Evolutionary conservation across 495 filamentous ascomycete species (phyloP).

Genomic region (Rostrohypoxylon terebratum): DNA sequence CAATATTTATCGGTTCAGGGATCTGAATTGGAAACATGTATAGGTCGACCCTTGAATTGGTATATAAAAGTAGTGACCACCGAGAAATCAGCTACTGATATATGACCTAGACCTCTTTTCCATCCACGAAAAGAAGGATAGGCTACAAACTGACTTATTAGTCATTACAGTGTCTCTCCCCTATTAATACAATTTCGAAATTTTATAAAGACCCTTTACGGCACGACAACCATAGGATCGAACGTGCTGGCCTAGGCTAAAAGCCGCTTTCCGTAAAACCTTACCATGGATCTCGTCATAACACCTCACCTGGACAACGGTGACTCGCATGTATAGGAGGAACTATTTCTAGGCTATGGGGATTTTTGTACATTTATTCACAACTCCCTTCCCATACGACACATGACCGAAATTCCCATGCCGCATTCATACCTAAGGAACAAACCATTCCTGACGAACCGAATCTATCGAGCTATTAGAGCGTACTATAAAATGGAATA

Average conservation of each 20-base stretch:
- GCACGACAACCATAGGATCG: not conserved
- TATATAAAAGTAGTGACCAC: slow-evolving; percentile 1
- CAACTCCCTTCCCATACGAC: not conserved
- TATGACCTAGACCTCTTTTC: not conserved
- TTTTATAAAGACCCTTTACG: not conserved
- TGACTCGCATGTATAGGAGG: not conserved
- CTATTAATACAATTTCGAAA: not conserved
- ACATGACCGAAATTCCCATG: slow-evolving; percentile 24
- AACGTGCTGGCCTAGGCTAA: too few relatives aligned
- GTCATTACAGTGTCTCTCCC: not conserved
- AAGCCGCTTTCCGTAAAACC: not conserved
- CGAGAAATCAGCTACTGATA: not conserved
- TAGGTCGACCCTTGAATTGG: not conserved
- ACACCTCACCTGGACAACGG: not conserved
- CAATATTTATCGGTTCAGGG: not conserved
- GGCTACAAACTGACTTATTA: not conserved
- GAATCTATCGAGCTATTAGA: slow-evolving; percentile 6
- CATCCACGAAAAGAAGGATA: not conserved
- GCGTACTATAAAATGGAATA: not conserved
- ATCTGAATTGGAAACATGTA: not conserved
- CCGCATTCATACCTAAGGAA: slow-evolving; percentile 45
- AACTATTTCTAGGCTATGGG: not conserved
- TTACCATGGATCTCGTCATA: not conserved
- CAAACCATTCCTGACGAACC: slow-evolving; percentile 9
- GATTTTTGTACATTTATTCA: not conserved